These are phyloP conservation scores for Lenwebbia sp. DNA, from an alignment of 345 rosid species.

Conservation along the genomic window DNA sequence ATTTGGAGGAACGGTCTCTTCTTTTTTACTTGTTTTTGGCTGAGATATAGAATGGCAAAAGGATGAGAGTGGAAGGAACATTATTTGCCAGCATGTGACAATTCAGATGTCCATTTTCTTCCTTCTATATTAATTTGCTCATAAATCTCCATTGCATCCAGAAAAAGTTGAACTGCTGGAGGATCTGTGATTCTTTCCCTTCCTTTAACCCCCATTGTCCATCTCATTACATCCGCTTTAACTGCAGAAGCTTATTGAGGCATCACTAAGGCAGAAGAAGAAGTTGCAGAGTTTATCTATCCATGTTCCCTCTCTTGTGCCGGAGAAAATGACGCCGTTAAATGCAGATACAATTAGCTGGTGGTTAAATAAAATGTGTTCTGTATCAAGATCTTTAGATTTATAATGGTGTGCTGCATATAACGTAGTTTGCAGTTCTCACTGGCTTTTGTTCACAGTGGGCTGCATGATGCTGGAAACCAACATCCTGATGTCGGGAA, in stretches of 20 bases:
- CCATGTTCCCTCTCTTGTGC: conserved; percentile 35
- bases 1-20: neutral
- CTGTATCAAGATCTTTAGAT: neutral
- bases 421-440: neutral
- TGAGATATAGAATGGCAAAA: neutral
- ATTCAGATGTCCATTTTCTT: too few relatives aligned
- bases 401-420: neutral
- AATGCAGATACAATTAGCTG: conserved; percentile 36
- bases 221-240: neutral
- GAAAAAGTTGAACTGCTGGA: neutral
- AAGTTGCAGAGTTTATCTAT: conserved; percentile 55
- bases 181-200: neutral
- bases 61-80: neutral
- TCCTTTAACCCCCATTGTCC: neutral
- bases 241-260: conserved; percentile 67
- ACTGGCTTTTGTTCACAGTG: conserved; percentile 17
- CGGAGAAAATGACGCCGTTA: conserved; percentile 25
- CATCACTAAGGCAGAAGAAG: conserved; percentile 60
- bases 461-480: conserved; percentile 25
- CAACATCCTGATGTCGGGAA: conserved; percentile 15
- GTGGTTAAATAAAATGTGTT: conserved; percentile 9
- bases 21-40: neutral
- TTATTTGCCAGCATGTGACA: neutral
- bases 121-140: neutral
- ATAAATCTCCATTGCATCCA: neutral